Base-by-base conservation (phyloP, 2,329 filamentous ascomycete genomes). In the Periconia sp. region DNA sequence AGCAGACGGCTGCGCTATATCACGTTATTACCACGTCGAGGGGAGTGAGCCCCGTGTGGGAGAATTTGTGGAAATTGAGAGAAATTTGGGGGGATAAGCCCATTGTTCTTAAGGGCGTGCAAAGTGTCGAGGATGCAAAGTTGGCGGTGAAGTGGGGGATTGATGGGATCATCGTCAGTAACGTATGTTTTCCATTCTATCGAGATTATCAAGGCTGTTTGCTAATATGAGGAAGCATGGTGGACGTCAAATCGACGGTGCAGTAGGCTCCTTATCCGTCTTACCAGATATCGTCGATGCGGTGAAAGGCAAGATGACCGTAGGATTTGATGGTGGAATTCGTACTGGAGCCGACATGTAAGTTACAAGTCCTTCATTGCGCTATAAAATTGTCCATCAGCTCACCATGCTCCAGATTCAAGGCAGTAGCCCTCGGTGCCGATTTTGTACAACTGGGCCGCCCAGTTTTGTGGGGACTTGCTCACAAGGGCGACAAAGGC, bases 301-400 rank as follows among this genome's bases (percentile, higher is more conserved):
- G 7, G 74, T 73, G 6, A 59, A 68, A 2, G 77, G 79, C 17
- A 78, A 77, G 54, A 73, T 86, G 18, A 81, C 81, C 0, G 76
- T 89, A 20, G 77, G 87, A 45, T 81, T 88, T 14, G 87, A 89
- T 63, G 81, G 78, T 10, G 82, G 83, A 0, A 79, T 85, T 30
- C 65, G 82, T 31, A 77, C 78, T 8, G 83, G 81, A 0, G 79
- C 77, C 1, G 83, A 85, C 64, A 74, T 59, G 30, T 54, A 43
- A 11, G 52, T 47, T 49, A 14, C 18, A 46, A 5, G 46, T 41
- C 18, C 10, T 31, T 10, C 41, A 13, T 27, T 47, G 15, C 6
- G 45, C 23, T 5, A 27, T 27, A 27, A 27, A 27, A 5, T 27
- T 27, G 3, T 27, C 23, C 23, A 27, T 27, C 11, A 37, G 17